These are phyloP conservation scores for Colletotrichum sp. DNA, from an alignment of 2,329 filamentous ascomycete species.

Conservation along the genomic window DNA sequence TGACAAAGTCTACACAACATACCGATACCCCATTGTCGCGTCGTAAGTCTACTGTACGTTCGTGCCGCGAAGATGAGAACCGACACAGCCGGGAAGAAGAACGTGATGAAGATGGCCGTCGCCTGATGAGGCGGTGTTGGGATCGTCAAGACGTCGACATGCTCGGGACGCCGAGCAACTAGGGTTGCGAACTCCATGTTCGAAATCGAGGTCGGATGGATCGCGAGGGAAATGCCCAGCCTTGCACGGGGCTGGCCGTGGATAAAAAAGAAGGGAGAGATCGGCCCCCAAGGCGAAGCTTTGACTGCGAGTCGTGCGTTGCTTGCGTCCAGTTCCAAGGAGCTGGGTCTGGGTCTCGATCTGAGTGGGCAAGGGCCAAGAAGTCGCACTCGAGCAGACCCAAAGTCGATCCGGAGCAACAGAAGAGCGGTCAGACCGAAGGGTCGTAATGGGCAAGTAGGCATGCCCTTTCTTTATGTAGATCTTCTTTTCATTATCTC, in stretches of 20 bases:
- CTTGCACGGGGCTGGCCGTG: background rate
- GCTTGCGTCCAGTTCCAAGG: background rate
- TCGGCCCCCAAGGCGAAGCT: background rate
- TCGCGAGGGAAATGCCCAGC: background rate
- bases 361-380: background rate
- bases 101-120: constrained; percentile 32
- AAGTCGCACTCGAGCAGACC: background rate
- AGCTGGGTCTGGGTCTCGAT: background rate
- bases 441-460: background rate
- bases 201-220: background rate
- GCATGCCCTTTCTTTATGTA: background rate
- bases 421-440: background rate
- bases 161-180: constrained; percentile 16
- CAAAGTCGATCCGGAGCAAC: background rate
- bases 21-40: constrained; percentile 32
- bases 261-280: background rate
- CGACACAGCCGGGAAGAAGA: constrained; percentile 34
- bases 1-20: background rate
- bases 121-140: constrained; percentile 37
- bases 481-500: background rate
- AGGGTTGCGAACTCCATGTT: constrained; percentile 6
- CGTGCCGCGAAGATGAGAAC: constrained; percentile 30
- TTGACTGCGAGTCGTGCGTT: background rate
- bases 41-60: constrained; percentile 28
- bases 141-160: constrained; percentile 30